Base-by-base conservation (phyloP, 2,329 filamentous ascomycete species). In the Pseudogymnoascus sp. region DNA sequence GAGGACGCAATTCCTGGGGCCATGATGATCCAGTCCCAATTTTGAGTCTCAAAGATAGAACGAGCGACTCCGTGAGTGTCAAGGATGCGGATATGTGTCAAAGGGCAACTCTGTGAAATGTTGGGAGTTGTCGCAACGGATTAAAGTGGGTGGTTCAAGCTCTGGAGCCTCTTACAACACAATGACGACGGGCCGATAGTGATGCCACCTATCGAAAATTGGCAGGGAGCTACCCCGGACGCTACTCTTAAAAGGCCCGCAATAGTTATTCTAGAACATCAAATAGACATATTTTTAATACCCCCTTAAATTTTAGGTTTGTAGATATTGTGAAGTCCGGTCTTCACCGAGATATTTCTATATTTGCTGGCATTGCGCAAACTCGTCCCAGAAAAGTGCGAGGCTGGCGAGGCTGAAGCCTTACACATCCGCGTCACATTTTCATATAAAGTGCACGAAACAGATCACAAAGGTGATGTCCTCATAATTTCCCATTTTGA, bases 1-100 rank as follows among this genome's bases (percentile, higher is more conserved):
- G 72, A 70, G 5, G 65, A 68, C 17, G 69, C 64, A 31, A 71
- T 69, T 59, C 70, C 63, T 9, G 71, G 68, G 17, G 71, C 67
- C 72, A 74, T 73, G 25, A 25, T 15, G 36, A 38, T 27, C n/a
- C 6, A 48, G 31, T 60, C 17, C 27, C 29, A 15, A 21, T 29
- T 29, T 44, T 12, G 8, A 21, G 4, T 21, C 6, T 21, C 7
- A 21, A 15, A 41, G 38, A 17, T 41, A 8, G 42, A 48, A 29
- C 42, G 13, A 15, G 42, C 29, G 25, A 21, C 25, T 4, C 7
- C 9, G 42, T 8, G 6, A 48, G 42, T 27, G 42, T 29, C 13
- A 25, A 25, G 21, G 42, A 21, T n/a, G 13, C 25, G 29, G 25
- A 48, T 48, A 48, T 29, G 29, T 48, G 25, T 29, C 4, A 7